Conservation (phyloP, 2,329 filamentous ascomycete species). For the Bipolaris sorokiniana region DNA sequence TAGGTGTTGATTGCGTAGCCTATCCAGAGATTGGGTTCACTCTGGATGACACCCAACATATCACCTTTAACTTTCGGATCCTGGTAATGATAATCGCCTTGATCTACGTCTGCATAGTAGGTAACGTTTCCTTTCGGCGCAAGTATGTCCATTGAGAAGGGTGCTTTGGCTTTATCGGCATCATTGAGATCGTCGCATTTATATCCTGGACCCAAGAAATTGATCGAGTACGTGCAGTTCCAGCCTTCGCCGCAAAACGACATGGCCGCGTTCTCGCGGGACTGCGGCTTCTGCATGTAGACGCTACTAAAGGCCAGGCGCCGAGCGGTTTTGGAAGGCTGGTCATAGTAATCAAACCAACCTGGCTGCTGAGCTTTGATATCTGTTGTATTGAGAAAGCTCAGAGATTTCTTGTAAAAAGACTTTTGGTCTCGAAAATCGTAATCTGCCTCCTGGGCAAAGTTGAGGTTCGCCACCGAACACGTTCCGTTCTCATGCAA, state of each 20-base stretch:
- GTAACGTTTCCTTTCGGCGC: slow-evolving; percentile 42
- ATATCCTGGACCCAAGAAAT: slow-evolving; percentile 46
- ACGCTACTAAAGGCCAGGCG: slow-evolving; percentile 41
- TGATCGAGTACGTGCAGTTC: slow-evolving; percentile 47
- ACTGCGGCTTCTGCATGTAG: slow-evolving; percentile 42
- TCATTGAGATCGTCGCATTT: slow-evolving; percentile 41
- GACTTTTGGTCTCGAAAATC: slow-evolving; percentile 38
- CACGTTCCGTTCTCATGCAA: slow-evolving; percentile 27
- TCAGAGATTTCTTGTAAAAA: slow-evolving; percentile 31
- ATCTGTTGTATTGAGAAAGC: slow-evolving; percentile 48
- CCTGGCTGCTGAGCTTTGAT: slow-evolving; percentile 21
- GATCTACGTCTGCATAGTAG: slow-evolving; percentile 41
- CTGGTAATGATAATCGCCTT: slow-evolving; percentile 40
- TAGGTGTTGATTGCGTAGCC: slow-evolving; percentile 43
- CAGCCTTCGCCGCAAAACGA: slow-evolving; percentile 42
- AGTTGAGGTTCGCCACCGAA: slow-evolving; percentile 41
- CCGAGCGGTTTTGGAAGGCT: slow-evolving; percentile 44
- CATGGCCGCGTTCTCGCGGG: slow-evolving; percentile 29
- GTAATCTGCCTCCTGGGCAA: slow-evolving; percentile 37
- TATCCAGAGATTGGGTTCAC: slow-evolving; percentile 47
- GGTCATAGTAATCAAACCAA: slow-evolving; percentile 49
- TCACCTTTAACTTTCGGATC: slow-evolving; percentile 34
- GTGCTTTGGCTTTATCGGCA: slow-evolving; percentile 20
- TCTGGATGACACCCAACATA: slow-evolving; percentile 40
- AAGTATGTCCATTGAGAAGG: slow-evolving; percentile 40